Percentiles rank a stretch among this genome's conserved stretches.
phyloP scores from a whole-genome alignment of 2,329 filamentous ascomycete species.

The Epichloe glyceriae region DNA sequence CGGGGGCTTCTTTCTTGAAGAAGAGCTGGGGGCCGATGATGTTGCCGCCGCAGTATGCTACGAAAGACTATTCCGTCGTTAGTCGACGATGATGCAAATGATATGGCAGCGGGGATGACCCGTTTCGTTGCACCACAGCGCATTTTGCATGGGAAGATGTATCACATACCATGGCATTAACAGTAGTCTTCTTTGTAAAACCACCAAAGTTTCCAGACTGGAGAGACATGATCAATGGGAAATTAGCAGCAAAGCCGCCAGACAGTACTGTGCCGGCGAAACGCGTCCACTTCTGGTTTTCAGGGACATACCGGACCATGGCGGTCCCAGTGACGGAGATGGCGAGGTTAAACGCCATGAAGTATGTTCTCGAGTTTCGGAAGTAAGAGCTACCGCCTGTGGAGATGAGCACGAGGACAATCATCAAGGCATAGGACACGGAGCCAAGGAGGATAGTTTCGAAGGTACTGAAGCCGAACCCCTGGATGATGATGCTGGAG shows the following conservation, averaged over 20 bases:
- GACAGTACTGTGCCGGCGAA: conserved; percentile 31
- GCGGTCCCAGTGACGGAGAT: conserved; percentile 11
- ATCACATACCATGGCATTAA: conserved; percentile 35
- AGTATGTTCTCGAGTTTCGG: conserved; percentile 14
- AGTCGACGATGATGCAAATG: not conserved
- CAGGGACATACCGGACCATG: conserved; percentile 13
- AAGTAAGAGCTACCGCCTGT: conserved; percentile 12
- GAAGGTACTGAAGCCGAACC: conserved; percentile 13
- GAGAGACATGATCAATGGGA: conserved; percentile 38
- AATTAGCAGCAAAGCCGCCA: conserved; percentile 35
- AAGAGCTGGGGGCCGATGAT: conserved; percentile 49
- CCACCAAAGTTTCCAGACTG: conserved; percentile 46
- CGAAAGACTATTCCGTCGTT: conserved; percentile 27
- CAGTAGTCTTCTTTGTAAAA: conserved; percentile 49
- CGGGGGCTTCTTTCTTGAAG: conserved; percentile 40
- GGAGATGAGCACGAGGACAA: conserved; percentile 12
- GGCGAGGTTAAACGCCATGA: conserved; percentile 13
- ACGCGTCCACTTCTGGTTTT: conserved; percentile 11
- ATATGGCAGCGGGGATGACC: too few relatives aligned
- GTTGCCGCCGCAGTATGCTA: conserved; percentile 48
- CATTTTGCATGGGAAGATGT: not conserved
- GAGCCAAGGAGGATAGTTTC: conserved; percentile 12
- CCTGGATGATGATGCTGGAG: conserved; percentile 13
- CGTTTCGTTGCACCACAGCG: too few relatives aligned
- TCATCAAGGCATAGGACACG: conserved; percentile 11